Percentiles rank a stretch among this genome's conserved stretches.
Evolutionary conservation across 768 basidiomycete genomes (phyloP).

Genomic region (Macrolepiota albuminosa): DNA sequence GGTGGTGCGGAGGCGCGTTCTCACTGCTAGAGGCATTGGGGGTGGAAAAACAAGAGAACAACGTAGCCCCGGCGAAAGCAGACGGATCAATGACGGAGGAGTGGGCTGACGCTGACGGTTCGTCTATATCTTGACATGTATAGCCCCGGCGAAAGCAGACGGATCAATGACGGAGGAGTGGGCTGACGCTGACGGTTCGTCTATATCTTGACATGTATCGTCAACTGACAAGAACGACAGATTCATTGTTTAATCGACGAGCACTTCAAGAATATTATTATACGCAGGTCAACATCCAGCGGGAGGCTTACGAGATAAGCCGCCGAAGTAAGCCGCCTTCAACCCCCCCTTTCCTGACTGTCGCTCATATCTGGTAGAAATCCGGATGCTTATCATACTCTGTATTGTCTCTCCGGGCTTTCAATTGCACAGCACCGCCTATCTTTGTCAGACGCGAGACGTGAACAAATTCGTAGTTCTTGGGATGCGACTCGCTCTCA

Average conservation of each 20-base stretch:
- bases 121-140: conserved; percentile 8
- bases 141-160: conserved; percentile 23
- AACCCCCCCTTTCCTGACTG: not conserved
- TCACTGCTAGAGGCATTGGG: conserved; percentile 64
- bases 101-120: conserved; percentile 77
- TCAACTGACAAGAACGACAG: conserved; percentile 17
- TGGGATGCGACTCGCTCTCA: conserved; percentile 29
- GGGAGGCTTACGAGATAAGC: conserved; percentile 92
- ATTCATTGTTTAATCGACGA: conserved; percentile 50
- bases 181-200: conserved; percentile 68
- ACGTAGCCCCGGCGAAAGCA: conserved; percentile 26
- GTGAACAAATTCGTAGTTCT: conserved; percentile 24
- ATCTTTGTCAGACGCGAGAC: conserved; percentile 36
- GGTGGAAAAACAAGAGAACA: conserved; percentile 31
- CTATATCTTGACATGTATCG: not conserved
- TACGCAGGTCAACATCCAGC: conserved; percentile 80
- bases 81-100: conserved; percentile 27
- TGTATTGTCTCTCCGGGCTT: conserved; percentile 89
- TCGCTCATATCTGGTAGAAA: conserved; percentile 34
- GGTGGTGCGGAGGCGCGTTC: conserved; percentile 97
- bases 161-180: conserved; percentile 40
- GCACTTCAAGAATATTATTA: conserved; percentile 87
- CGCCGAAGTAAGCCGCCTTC: conserved; percentile 69
- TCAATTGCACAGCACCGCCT: conserved; percentile 85
- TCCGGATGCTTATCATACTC: conserved; percentile 94